phyloP scores from a whole-genome alignment of 495 filamentous ascomycete species.

The Neurospora sp. region DNA sequence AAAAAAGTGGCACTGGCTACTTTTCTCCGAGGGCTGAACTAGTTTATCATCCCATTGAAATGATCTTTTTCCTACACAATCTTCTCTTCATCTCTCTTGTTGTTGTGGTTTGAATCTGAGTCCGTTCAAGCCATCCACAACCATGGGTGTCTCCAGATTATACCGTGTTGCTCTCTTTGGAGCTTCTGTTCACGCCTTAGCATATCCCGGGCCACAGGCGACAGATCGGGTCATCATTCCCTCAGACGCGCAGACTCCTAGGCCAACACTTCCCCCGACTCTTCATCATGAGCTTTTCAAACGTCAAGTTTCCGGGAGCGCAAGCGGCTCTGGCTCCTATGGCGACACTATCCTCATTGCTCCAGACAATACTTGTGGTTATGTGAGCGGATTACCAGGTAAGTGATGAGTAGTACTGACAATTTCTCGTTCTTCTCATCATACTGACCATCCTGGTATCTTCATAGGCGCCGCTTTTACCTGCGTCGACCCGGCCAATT shows the following conservation, averaged over 20 bases:
- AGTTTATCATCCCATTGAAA: background rate
- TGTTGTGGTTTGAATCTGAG: background rate
- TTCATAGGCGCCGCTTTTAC: conserved; percentile 23
- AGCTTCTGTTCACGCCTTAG: conserved; percentile 24
- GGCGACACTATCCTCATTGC: conserved; percentile 28
- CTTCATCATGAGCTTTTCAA: conserved; percentile 18
- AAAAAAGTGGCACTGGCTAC: background rate
- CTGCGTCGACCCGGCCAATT: conserved; percentile 18
- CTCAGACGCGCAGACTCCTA: conserved; percentile 9
- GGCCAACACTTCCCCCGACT: conserved; percentile 24
- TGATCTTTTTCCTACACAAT: background rate
- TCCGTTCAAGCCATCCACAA: background rate
- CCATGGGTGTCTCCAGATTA: conserved; percentile 6
- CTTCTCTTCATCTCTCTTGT: background rate
- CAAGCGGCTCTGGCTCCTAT: background rate
- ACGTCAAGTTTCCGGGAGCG: conserved; percentile 11
- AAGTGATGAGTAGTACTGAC: background rate
- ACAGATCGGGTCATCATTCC: conserved; percentile 17
- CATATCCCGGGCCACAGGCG: conserved; percentile 22
- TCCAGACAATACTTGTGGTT: conserved; percentile 42
- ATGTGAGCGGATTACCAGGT: conserved; percentile 27
- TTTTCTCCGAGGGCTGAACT: background rate
- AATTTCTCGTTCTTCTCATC: background rate
- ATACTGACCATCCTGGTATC: background rate
- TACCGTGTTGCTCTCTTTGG: conserved; percentile 19